phyloP scores from a whole-genome alignment of 805 yeast species.

The Lipomyces chichibuensis region DNA sequence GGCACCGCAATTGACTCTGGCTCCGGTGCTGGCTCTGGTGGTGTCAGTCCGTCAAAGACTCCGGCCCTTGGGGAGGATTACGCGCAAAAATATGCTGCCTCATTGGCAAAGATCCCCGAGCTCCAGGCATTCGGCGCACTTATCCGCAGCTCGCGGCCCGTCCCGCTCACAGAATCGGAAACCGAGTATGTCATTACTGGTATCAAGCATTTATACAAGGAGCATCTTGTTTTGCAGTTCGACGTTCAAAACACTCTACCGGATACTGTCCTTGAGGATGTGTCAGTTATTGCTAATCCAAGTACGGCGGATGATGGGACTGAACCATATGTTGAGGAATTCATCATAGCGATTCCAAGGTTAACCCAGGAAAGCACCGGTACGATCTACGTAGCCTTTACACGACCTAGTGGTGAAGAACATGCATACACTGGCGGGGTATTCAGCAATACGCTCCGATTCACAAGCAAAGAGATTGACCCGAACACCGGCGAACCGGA shows the following conservation, averaged over 20 bases:
- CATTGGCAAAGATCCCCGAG: constrained; percentile 71
- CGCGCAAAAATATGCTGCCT: constrained; percentile 60
- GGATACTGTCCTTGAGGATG: constrained; percentile 75
- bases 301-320: constrained; percentile 55
- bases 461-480: constrained; percentile 77
- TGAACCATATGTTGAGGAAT: constrained; percentile 57
- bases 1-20: constrained; percentile 28
- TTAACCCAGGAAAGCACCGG: constrained; percentile 73
- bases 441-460: constrained; percentile 69
- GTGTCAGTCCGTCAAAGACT: constrained; percentile 18
- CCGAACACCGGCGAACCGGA: constrained; percentile 65
- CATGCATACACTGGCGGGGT: constrained; percentile 46
- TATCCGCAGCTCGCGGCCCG: constrained; percentile 65
- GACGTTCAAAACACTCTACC: constrained; percentile 81
- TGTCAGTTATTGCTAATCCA: constrained; percentile 57
- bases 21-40: constrained; percentile 38
- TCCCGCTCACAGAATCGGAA: constrained; percentile 83
- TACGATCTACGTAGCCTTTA: constrained; percentile 75
- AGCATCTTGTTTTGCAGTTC: constrained; percentile 76
- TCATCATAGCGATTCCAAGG: constrained; percentile 71
- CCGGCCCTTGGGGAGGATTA: constrained; percentile 41
- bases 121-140: constrained; percentile 72
- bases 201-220: constrained; percentile 77
- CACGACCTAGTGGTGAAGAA: constrained; percentile 53
- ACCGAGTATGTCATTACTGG: constrained; percentile 89